Percentiles rank a stretch among this genome's conserved stretches.
These are phyloP conservation scores for Populus trichocarpa DNA, from an alignment of 441 rosid species.

Conservation along the genomic window DNA sequence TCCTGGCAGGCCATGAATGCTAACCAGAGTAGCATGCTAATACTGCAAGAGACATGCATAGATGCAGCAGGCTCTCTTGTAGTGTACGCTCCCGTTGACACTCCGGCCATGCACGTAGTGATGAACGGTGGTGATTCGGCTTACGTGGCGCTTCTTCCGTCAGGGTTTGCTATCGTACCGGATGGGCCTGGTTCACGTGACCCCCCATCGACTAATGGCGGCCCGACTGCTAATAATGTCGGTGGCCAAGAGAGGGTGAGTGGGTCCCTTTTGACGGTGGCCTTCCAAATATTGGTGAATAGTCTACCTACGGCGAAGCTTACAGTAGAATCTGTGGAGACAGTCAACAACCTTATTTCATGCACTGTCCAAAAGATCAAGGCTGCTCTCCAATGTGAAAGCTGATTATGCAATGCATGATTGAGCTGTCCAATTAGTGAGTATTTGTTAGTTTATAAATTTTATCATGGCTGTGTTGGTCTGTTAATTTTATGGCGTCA, in stretches of 20 bases:
- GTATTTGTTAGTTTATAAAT: background rate
- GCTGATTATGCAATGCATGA: constrained; percentile 23
- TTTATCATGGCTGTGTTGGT: constrained; percentile 1
- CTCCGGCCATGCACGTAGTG: constrained; percentile 72
- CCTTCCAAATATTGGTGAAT: constrained; percentile 75
- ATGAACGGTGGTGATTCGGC: constrained; percentile 89
- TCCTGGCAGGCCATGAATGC: constrained; percentile 59
- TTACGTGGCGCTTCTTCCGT: constrained; percentile 76
- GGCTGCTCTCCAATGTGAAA: constrained; percentile 72
- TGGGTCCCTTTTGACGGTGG: constrained; percentile 85
- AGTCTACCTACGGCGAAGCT: constrained; percentile 74
- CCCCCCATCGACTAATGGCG: constrained; percentile 11
- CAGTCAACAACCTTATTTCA: constrained; percentile 76
- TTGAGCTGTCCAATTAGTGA: background rate
- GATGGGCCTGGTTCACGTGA: constrained; percentile 50
- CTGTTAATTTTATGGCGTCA: background rate
- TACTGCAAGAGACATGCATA: constrained; percentile 87
- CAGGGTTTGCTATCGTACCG: constrained; percentile 78
- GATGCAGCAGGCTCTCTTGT: constrained; percentile 89
- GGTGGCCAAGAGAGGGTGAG: constrained; percentile 37
- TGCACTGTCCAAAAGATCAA: constrained; percentile 89
- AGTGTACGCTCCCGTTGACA: constrained; percentile 95
- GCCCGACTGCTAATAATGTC: constrained; percentile 21
- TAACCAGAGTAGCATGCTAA: constrained; percentile 82
- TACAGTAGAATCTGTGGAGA: constrained; percentile 77